Percentiles rank a stretch among this genome's conserved stretches.
These are phyloP conservation scores for Pyrenopolyporus hunteri DNA, from an alignment of 495 filamentous ascomycete genomes.

Conservation along the genomic window DNA sequence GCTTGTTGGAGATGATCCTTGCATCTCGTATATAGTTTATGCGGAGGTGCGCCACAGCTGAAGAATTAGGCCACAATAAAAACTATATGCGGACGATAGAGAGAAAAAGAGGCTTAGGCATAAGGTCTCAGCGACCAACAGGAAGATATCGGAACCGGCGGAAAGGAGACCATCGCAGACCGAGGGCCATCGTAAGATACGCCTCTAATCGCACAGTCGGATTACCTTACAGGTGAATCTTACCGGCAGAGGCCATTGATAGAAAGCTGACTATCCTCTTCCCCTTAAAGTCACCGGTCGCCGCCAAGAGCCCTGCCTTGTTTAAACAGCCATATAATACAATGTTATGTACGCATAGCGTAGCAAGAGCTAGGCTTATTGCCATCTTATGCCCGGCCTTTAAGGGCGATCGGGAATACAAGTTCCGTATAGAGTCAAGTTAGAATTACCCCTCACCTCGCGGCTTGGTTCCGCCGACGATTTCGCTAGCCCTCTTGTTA, in stretches of 20 bases:
- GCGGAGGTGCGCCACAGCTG: conserved; percentile 52
- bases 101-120: conserved; percentile 32
- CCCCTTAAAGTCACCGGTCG: not conserved
- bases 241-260: conserved; percentile 19
- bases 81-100: conserved; percentile 18
- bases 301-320: conserved; percentile 6
- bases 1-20: conserved; percentile 30
- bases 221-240: conserved; percentile 6
- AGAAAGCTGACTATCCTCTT: conserved; percentile 5
- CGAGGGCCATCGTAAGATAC: conserved; percentile 7
- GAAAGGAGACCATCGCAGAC: conserved; percentile 9
- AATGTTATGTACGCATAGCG: conserved; percentile 24
- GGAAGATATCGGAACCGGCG: conserved; percentile 20
- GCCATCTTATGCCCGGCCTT: conserved; percentile 33
- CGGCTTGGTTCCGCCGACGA: conserved; percentile 36
- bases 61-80: conserved; percentile 41
- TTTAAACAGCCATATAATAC: conserved; percentile 11
- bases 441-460: conserved; percentile 41
- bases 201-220: conserved; percentile 10
- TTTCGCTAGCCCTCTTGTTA: conserved; percentile 26
- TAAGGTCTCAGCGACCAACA: conserved; percentile 28
- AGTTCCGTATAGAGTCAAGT: conserved; percentile 26
- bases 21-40: conserved; percentile 30
- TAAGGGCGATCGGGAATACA: conserved; percentile 25
- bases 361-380: conserved; percentile 24